These are phyloP conservation scores for Malus domestica DNA, from an alignment of 306 rosid genomes.

Conservation along the genomic window ASM211411v1 NC_041795.1:32030501-32031000, in stretches of 20 bases:
- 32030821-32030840: background rate
- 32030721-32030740: constrained; percentile 10
- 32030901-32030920: too few species aligned
- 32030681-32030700: background rate
- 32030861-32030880: too few species aligned
- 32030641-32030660: constrained; percentile 15
- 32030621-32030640: constrained; percentile 29
- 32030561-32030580: constrained; percentile 3
- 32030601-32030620: constrained; percentile 41
- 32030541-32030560: constrained; percentile 8
- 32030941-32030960: too few species aligned
- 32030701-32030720: constrained; percentile 33
- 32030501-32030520: background rate
- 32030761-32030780: constrained; percentile 16
- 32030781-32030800: background rate
- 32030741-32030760: background rate
- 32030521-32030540: background rate
- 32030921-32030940: too few species aligned
- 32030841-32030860: too few species aligned
- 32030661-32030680: background rate
- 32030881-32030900: too few species aligned
- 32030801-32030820: background rate
- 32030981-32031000: too few species aligned
- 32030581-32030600: constrained; percentile 13
- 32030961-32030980: too few species aligned